Conservation (phyloP, 495 filamentous ascomycete species). For the Tuber brumale region DNA sequence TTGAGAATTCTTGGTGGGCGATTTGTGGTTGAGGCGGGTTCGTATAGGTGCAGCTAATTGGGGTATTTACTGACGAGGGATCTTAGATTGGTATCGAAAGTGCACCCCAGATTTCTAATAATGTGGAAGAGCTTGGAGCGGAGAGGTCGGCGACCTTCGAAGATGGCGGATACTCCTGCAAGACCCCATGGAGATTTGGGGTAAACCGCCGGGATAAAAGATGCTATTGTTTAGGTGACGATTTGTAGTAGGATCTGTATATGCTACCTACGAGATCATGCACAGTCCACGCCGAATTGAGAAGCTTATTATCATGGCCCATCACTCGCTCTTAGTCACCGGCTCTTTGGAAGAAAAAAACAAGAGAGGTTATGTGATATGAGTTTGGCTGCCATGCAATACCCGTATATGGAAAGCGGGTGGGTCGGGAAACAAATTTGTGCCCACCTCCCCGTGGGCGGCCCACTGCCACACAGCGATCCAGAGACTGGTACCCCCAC, state of each 20-base stretch:
- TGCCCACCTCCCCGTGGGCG: not conserved
- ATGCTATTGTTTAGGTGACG: conserved; percentile 1
- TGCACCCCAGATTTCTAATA: not conserved
- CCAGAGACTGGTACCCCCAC: too few relatives aligned
- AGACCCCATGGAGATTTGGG: not conserved
- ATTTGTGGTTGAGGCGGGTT: conserved; percentile 38
- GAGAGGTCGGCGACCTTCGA: not conserved
- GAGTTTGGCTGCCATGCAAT: not conserved
- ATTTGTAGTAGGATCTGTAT: conserved; percentile 6
- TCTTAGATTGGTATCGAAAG: conserved; percentile 16
- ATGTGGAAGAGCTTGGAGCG: not conserved
- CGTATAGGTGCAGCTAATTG: not conserved
- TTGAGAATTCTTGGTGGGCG: conserved; percentile 45
- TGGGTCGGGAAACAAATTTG: not conserved
- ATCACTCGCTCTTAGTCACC: not conserved
- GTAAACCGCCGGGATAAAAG: not conserved
- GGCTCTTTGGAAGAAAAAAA: not conserved
- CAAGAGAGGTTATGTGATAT: not conserved
- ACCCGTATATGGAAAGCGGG: not conserved
- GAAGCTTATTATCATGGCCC: not conserved
- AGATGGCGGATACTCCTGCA: not conserved
- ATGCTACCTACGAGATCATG: not conserved
- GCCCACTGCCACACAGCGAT: too few relatives aligned
- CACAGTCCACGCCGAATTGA: not conserved
- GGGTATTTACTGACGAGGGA: not conserved